Percentiles rank a stretch among this genome's conserved stretches.
These are phyloP conservation scores for Mucor plumbeus DNA, from an alignment of 371 early-diverging fungal genomes.

Conservation along the genomic window DNA sequence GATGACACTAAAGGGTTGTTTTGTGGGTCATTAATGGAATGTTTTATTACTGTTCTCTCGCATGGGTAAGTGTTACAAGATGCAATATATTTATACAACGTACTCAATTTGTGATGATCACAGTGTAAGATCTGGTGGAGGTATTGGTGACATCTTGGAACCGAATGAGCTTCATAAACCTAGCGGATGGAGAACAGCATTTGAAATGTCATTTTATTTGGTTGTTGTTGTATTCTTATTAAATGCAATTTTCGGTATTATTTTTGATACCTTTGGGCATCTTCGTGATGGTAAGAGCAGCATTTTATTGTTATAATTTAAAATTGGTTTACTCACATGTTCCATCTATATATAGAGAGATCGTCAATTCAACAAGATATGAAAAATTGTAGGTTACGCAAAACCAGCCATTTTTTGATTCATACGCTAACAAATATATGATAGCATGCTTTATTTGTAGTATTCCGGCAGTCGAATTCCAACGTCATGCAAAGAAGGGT, in stretches of 20 bases:
- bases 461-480: slow-evolving; percentile 59
- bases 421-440: background rate
- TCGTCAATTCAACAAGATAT: slow-evolving; percentile 58
- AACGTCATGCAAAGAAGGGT: slow-evolving; percentile 54
- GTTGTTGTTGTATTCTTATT: slow-evolving; percentile 61
- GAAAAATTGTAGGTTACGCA: slow-evolving; percentile 40
- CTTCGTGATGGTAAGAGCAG: slow-evolving; percentile 52
- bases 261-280: slow-evolving; percentile 67
- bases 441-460: slow-evolving; percentile 63
- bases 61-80: slow-evolving; percentile 42
- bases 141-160: slow-evolving; percentile 60
- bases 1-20: slow-evolving; percentile 49
- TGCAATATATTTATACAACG: background rate
- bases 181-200: slow-evolving; percentile 54
- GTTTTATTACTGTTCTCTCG: slow-evolving; percentile 58
- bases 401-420: too few species aligned
- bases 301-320: background rate
- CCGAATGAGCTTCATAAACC: slow-evolving; percentile 37
- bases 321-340: background rate
- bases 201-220: slow-evolving; percentile 63
- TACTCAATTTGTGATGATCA: background rate
- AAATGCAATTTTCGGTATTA: slow-evolving; percentile 68
- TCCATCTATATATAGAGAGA: slow-evolving; percentile 31
- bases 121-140: slow-evolving; percentile 59
- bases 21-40: slow-evolving; percentile 53